Conservation (phyloP, 108 stramenopile genomes). For the Skeletonema marinoi region DNA sequence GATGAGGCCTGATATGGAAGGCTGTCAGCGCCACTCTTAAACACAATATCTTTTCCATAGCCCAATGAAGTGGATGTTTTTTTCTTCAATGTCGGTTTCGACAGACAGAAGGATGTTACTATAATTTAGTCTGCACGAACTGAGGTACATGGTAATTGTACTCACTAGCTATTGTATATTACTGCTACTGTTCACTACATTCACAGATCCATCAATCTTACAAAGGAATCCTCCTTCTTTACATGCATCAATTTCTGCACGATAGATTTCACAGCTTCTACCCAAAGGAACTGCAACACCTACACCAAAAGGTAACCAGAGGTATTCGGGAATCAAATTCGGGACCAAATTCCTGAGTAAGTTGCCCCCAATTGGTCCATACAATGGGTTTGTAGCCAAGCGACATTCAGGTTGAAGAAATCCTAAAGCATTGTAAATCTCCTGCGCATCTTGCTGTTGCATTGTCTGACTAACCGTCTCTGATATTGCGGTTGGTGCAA, state of each 20-base stretch:
- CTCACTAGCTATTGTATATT: too few species aligned
- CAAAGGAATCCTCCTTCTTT: not conserved
- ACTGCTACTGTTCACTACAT: not conserved
- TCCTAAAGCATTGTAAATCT: not conserved
- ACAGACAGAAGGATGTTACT: too few species aligned
- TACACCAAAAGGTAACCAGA: slow-evolving; percentile 9
- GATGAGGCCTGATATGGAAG: too few species aligned
- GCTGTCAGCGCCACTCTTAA: too few species aligned
- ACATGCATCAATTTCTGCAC: not conserved
- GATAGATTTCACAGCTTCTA: not conserved
- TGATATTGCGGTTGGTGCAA: slow-evolving; percentile 3
- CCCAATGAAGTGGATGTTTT: too few species aligned
- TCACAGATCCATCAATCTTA: slow-evolving; percentile 13
- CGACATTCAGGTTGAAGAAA: slow-evolving; percentile 9
- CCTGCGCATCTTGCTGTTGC: not conserved
- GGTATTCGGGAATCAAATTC: slow-evolving; percentile 3
- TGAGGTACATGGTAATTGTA: too few species aligned
- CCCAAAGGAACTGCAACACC: slow-evolving; percentile 10
- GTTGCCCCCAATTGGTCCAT: not conserved
- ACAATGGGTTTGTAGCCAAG: slow-evolving; percentile 2
- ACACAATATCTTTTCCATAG: too few species aligned
- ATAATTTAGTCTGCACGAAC: too few species aligned
- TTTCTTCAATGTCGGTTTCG: too few species aligned
- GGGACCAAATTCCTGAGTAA: not conserved
- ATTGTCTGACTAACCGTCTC: not conserved